Evolutionary conservation across 805 yeast genomes (phyloP).

Genomic region (Komagataella pseudopastoris): DNA sequence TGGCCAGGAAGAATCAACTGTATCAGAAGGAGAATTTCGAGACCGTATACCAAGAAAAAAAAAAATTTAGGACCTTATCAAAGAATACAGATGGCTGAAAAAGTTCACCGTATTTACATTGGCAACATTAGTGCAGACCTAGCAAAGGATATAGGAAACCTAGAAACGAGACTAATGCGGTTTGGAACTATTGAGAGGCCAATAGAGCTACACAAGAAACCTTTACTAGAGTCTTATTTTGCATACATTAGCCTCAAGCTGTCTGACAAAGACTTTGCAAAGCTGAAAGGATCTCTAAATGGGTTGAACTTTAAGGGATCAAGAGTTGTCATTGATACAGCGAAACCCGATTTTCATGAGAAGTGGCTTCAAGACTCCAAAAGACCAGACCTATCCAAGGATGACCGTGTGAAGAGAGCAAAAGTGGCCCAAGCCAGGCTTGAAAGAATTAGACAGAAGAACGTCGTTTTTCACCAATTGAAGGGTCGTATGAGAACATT

Average conservation of each 20-base stretch:
- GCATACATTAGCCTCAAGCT: slow-evolving; percentile 56
- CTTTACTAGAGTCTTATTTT: slow-evolving; percentile 37
- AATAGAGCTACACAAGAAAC: slow-evolving; percentile 42
- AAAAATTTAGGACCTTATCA: neutral
- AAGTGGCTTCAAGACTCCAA: slow-evolving; percentile 31
- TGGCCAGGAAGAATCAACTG: too few species aligned
- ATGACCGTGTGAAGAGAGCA: slow-evolving; percentile 14
- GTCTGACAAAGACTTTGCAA: slow-evolving; percentile 27
- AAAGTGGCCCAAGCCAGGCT: slow-evolving; percentile 20
- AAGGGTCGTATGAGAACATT: slow-evolving; percentile 51
- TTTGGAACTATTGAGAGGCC: slow-evolving; percentile 42
- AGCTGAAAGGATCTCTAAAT: slow-evolving; percentile 43
- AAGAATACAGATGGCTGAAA: neutral
- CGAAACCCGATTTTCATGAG: slow-evolving; percentile 39
- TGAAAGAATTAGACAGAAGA: slow-evolving; percentile 30
- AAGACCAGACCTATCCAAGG: slow-evolving; percentile 22
- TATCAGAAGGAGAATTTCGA: neutral
- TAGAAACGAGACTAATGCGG: slow-evolving; percentile 42
- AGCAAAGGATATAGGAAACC: slow-evolving; percentile 26
- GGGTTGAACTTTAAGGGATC: slow-evolving; percentile 71
- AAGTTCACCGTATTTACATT: slow-evolving; percentile 32
- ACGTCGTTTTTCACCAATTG: slow-evolving; percentile 19
- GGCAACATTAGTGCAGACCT: slow-evolving; percentile 52
- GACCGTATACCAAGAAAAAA: neutral
- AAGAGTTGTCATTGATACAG: slow-evolving; percentile 43